Conservation (phyloP, 1,284 basidiomycete genomes). For the Phaffia rhodozyma region DNA sequence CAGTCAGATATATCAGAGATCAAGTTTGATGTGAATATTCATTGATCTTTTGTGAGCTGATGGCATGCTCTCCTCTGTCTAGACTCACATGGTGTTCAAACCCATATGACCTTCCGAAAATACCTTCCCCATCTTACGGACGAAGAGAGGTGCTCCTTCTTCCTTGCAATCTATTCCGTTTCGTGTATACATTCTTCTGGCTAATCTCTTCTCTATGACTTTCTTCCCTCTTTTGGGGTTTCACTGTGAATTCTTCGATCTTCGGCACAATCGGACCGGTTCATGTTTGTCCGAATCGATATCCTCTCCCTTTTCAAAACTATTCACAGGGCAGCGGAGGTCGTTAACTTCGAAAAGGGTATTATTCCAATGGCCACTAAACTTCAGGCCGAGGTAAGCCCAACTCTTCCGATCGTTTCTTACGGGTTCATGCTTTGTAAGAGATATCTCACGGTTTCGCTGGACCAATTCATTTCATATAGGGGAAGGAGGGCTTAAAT, state of each 20-base stretch:
- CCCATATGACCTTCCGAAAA: constrained; percentile 7
- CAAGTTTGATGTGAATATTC: neutral
- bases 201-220: neutral
- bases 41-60: neutral
- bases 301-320: neutral
- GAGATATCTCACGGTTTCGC: neutral
- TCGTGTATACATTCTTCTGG: neutral
- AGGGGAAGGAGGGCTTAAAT: constrained; percentile 13
- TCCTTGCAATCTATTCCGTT: neutral
- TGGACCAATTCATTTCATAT: no score
- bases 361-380: constrained; percentile 8
- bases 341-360: constrained; percentile 9
- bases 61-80: neutral
- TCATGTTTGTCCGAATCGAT: neutral
- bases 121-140: constrained; percentile 14
- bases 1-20: neutral
- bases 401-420: neutral
- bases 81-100: constrained; percentile 14
- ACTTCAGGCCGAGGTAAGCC: constrained; percentile 1
- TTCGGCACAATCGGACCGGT: neutral
- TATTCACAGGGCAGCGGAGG: neutral
- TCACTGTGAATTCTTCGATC: neutral
- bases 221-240: neutral
- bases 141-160: neutral
- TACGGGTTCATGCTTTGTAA: neutral